These are phyloP conservation scores for Entomortierella parvispora DNA, from an alignment of 192 early-diverging fungal genomes.

Conservation along the genomic window DNA sequence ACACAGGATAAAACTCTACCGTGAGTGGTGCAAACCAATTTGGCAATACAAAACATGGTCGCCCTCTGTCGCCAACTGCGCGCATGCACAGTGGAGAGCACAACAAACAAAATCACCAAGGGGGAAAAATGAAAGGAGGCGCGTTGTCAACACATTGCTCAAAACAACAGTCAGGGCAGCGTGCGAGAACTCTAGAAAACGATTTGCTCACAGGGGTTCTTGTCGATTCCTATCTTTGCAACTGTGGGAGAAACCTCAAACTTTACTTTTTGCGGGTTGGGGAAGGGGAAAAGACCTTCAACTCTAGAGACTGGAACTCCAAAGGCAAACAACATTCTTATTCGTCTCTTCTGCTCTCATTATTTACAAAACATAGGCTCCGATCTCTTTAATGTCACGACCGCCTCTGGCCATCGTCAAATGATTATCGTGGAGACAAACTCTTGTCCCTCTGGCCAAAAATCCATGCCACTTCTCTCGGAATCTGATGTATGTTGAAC, in stretches of 20 bases:
- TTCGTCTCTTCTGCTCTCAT: constrained; percentile 3
- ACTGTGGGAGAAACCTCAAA: no score
- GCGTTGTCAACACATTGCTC: background rate
- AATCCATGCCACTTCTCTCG: constrained; percentile 87
- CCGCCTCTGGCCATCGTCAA: constrained; percentile 82
- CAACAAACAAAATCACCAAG: no score
- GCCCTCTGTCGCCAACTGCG: no score
- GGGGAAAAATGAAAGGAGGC: background rate
- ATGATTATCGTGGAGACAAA: constrained; percentile 96
- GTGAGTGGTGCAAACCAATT: constrained; percentile 3
- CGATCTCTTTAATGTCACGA: constrained; percentile 90
- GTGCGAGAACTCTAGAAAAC: no score
- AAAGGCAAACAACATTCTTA: background rate
- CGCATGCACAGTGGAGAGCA: no score
- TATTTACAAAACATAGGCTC: constrained; percentile 61
- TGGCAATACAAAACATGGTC: constrained; percentile 2
- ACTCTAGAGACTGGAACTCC: background rate
- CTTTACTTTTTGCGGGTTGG: background rate
- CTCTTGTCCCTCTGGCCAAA: constrained; percentile 90
- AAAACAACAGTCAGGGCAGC: no score
- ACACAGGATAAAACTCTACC: no score
- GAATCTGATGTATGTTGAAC: constrained; percentile 74
- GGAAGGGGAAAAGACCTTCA: no score
- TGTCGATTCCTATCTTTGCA: no score
- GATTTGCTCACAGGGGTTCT: background rate